Evolutionary conservation across 2,329 filamentous ascomycete genomes (phyloP).

Genomic region (Aspergillus ochraceus): DNA sequence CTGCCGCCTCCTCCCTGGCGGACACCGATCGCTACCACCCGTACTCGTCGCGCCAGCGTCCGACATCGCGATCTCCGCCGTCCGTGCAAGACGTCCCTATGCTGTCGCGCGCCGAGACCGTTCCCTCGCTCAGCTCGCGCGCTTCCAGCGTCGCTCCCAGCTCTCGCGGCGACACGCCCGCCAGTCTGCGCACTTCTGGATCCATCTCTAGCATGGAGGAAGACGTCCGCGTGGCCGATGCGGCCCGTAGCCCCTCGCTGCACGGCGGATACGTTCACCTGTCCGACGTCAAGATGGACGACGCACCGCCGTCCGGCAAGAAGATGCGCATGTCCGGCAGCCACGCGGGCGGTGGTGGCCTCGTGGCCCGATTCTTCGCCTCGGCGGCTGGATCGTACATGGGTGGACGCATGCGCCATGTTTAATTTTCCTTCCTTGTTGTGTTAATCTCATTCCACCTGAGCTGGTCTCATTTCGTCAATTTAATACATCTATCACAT

Average conservation of each 20-base stretch:
- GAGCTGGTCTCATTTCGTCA: conserved; percentile 11
- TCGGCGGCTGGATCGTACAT: conserved; percentile 45
- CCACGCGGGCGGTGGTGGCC: conserved; percentile 32
- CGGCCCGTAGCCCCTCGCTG: conserved; percentile 34
- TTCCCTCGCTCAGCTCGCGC: conserved; percentile 43
- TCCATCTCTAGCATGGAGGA: conserved; percentile 37
- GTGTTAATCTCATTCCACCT: background rate
- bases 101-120: conserved; percentile 43
- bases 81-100: conserved; percentile 46
- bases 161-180: conserved; percentile 42
- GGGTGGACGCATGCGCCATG: conserved; percentile 37
- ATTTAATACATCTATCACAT: background rate
- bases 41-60: conserved; percentile 28
- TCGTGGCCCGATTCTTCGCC: conserved; percentile 45
- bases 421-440: conserved; percentile 14
- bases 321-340: conserved; percentile 37
- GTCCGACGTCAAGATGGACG: conserved; percentile 33
- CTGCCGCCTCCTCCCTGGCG: conserved; percentile 28
- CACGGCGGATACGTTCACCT: conserved; percentile 39
- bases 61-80: conserved; percentile 43
- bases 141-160: conserved; percentile 47
- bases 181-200: conserved; percentile 41
- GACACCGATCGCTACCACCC: conserved; percentile 40
- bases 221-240: conserved; percentile 35
- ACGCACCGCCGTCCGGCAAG: conserved; percentile 42